These are phyloP conservation scores for Coemansia interrupta DNA, from an alignment of 192 early-diverging fungal species.

Conservation along the genomic window DNA sequence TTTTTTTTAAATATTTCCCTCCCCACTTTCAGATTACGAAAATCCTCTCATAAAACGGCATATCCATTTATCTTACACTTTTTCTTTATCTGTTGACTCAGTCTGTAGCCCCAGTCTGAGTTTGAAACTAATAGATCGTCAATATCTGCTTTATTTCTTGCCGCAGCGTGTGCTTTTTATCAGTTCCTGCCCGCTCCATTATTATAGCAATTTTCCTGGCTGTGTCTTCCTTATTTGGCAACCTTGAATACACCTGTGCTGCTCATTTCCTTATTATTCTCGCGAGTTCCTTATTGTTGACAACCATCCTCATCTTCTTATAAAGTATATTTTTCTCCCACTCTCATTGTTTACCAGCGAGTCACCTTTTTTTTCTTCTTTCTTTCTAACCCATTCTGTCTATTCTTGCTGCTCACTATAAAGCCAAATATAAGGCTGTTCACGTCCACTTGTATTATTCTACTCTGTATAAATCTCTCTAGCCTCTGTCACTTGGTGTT, in stretches of 20 bases:
- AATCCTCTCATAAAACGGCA: neutral
- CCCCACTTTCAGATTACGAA: too few species aligned
- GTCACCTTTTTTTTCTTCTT: too few species aligned
- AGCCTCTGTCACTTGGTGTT: too few species aligned
- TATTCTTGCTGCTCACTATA: too few species aligned
- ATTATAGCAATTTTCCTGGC: conserved; percentile 1
- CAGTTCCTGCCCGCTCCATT: neutral
- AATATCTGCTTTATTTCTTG: conserved; percentile 1
- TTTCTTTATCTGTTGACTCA: neutral
- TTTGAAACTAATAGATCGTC: conserved; percentile 1
- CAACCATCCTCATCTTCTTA: neutral
- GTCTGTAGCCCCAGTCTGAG: neutral
- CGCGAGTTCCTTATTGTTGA: neutral
- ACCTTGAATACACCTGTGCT: neutral
- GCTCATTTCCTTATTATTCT: neutral
- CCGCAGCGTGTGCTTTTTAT: neutral
- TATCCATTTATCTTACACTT: neutral
- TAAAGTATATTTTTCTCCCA: too few species aligned
- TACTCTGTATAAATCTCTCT: too few species aligned
- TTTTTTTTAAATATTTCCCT: neutral
- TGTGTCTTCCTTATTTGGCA: too few species aligned
- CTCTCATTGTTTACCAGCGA: too few species aligned
- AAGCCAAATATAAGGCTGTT: too few species aligned
- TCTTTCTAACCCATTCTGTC: too few species aligned
- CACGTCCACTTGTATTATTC: too few species aligned